Percentiles rank a stretch among this genome's conserved stretches.
Conservation (phyloP, 768 basidiomycete genomes). For the Leucocoprinus sp. region DNA sequence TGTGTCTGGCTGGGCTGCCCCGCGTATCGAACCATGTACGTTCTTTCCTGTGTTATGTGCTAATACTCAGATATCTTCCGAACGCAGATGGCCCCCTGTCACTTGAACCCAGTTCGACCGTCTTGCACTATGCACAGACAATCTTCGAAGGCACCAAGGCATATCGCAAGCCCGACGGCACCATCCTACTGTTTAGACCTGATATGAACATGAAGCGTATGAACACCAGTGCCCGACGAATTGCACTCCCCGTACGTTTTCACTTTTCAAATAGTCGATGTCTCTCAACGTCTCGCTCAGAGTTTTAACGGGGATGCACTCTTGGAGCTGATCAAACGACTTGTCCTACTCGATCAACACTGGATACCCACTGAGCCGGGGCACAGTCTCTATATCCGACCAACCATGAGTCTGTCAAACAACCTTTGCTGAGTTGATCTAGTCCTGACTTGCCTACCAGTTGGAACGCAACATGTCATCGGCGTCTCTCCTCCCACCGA, state of each 20-base stretch:
- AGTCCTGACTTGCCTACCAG: constrained; percentile 28
- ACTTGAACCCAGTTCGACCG: constrained; percentile 71
- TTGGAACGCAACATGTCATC: constrained; percentile 67
- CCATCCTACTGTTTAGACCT: constrained; percentile 81
- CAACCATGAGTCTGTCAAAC: constrained; percentile 42
- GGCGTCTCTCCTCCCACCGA: constrained; percentile 71
- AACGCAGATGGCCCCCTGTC: constrained; percentile 58
- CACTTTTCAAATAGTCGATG: background rate
- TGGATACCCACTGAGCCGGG: constrained; percentile 90
- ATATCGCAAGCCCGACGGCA: constrained; percentile 66
- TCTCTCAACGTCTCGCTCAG: constrained; percentile 25
- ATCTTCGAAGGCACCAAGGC: constrained; percentile 96
- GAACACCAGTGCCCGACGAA: constrained; percentile 73
- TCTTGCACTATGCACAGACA: constrained; percentile 89
- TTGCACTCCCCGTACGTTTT: constrained; percentile 65
- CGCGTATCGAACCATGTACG: constrained; percentile 79
- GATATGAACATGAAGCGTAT: constrained; percentile 98
- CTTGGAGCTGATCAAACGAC: constrained; percentile 75
- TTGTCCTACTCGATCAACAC: constrained; percentile 73
- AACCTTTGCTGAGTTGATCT: background rate
- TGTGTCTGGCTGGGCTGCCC: constrained; percentile 70
- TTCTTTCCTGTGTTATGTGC: constrained; percentile 14
- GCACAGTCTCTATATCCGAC: constrained; percentile 88
- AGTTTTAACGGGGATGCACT: constrained; percentile 72
- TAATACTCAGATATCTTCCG: background rate